Conservation (phyloP, 345 rosid species). For the Ailanthus altissimus region DNA sequence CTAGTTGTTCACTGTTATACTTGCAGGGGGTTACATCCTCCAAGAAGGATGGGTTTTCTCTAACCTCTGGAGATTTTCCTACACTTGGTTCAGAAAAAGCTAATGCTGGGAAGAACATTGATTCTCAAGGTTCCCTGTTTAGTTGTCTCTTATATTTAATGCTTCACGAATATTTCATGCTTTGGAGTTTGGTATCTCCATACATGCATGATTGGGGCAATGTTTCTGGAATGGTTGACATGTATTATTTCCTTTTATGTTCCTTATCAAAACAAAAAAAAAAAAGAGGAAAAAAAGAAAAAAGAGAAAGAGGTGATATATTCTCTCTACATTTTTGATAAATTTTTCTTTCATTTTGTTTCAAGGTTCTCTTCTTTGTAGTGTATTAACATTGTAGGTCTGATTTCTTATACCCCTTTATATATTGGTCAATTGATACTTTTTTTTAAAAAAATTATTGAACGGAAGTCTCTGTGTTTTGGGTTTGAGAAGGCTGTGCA, state of each 20-base stretch:
- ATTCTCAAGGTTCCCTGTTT: constrained; percentile 60
- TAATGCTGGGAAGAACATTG: constrained; percentile 49
- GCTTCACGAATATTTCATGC: constrained; percentile 11
- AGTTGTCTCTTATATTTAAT: background rate
- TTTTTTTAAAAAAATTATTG: background rate
- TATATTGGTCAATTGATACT: background rate
- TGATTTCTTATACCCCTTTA: background rate
- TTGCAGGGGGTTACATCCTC: constrained; percentile 67
- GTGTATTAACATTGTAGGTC: background rate
- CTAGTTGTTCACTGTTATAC: constrained; percentile 18
- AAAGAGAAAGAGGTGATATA: too few relatives aligned
- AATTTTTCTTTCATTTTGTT: background rate
- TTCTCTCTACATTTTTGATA: background rate
- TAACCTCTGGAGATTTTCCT: constrained; percentile 93
- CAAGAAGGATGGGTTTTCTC: constrained; percentile 79
- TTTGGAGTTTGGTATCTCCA: constrained; percentile 20
- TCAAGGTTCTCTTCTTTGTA: background rate
- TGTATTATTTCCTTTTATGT: background rate
- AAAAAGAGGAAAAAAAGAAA: too few relatives aligned
- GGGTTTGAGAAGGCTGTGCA: background rate
- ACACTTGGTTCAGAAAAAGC: constrained; percentile 88
- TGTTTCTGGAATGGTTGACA: background rate
- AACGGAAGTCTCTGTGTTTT: background rate
- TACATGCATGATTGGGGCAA: background rate
- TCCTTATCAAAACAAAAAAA: too few relatives aligned